Base-by-base conservation (phyloP, 257 asterid species). In the Verbascum thapsus region DNA sequence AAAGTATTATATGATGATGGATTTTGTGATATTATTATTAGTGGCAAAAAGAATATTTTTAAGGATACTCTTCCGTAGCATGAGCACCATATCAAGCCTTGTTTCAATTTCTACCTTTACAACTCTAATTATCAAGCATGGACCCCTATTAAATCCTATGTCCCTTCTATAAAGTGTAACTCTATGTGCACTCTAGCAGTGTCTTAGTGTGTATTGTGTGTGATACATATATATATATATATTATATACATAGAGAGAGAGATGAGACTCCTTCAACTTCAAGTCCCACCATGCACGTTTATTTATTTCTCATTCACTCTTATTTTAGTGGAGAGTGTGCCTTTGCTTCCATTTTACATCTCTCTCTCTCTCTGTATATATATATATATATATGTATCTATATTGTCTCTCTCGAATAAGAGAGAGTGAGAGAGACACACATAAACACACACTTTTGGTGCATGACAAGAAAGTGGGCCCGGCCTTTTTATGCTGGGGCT, bases 391-490 rank as follows among this genome's bases (percentile, higher is more conserved):
- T n/a, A n/a, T n/a, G n/a, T n/a, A n/a, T n/a, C n/a, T n/a, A n/a
- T n/a, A n/a, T n/a, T n/a, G n/a, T n/a, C n/a, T n/a, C n/a, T n/a
- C n/a, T n/a, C n/a, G n/a, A n/a, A n/a, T n/a, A 5, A 26, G 32
- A 26, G 32, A 26, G 32, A 26, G 32, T 1, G 32, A 26, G 32
- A 26, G 32, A 26, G 32, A 26, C 2, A 20, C 55, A 58, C 17
- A 52, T 0, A 48, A 2, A 49, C 43, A 35, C 18, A 65, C 54
- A 61, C 86, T 85, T 81, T 85, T 77, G 83, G 85, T 78, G 92
- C 87, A 85, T 82, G 91, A 73, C 66, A 73, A 26, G 32, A 74
- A 72, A 61, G 62, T 66, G 71, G 8, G 38, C 18, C 49, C 15
- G 32, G 54, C 12, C 49, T 65, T 26, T 69, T 67, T 73, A 57